phyloP scores from a whole-genome alignment of 2,329 filamentous ascomycete genomes.

The Ophiostoma montium region DNA sequence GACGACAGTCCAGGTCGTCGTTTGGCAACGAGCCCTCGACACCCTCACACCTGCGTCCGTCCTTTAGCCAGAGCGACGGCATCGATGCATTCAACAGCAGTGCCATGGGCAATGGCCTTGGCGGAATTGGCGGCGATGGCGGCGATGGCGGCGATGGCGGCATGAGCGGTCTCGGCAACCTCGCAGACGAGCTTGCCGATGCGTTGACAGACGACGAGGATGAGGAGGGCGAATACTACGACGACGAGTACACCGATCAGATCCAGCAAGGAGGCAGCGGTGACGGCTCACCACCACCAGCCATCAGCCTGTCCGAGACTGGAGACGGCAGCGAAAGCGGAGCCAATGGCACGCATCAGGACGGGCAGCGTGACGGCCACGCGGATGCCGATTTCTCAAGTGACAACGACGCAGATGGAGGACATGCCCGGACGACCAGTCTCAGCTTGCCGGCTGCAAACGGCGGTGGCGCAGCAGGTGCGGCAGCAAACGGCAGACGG shows the following conservation, averaged over 20 bases:
- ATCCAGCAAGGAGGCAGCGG: neutral
- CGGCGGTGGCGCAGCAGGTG: constrained; percentile 17
- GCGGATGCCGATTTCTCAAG: constrained; percentile 22
- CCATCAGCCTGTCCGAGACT: constrained; percentile 21
- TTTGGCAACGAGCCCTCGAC: constrained; percentile 31
- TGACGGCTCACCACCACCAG: constrained; percentile 15
- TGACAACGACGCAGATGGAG: constrained; percentile 1
- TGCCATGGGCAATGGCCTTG: constrained; percentile 2
- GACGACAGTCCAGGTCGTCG: constrained; percentile 34
- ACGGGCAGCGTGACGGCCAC: constrained; percentile 24
- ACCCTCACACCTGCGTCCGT: constrained; percentile 28
- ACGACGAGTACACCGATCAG: constrained; percentile 24
- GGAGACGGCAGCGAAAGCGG: constrained; percentile 12
- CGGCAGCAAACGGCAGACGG: constrained; percentile 10
- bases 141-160: constrained; percentile 25
- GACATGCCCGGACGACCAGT: constrained; percentile 22
- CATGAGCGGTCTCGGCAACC: constrained; percentile 53
- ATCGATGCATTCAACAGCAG: constrained; percentile 22
- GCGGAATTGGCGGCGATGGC: constrained; percentile 21
- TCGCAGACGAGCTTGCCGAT: constrained; percentile 70
- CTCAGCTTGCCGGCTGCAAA: constrained; percentile 31
- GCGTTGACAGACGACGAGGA: constrained; percentile 51
- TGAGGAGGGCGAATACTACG: constrained; percentile 35
- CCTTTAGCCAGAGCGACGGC: constrained; percentile 29
- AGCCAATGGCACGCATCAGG: neutral